phyloP scores from a whole-genome alignment of 164 flowering plant genomes.

The Paratinospora sagittata region DNA sequence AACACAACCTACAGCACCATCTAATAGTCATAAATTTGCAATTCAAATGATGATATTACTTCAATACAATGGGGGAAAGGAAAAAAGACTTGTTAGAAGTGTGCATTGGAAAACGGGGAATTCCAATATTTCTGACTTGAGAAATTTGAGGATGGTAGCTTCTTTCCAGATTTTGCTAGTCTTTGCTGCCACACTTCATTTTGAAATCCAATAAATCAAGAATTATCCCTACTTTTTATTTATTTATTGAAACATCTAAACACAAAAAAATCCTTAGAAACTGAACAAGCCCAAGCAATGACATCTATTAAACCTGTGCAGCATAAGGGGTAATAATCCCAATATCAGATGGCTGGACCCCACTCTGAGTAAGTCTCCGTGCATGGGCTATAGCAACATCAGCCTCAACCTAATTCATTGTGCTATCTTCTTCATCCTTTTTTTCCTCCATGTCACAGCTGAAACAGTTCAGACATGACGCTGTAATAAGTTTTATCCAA shows the following conservation, averaged over 20 bases:
- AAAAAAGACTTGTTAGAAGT: not conserved
- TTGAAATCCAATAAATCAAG: constrained; percentile 32
- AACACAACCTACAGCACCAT: constrained; percentile 62
- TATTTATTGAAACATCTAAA: not conserved
- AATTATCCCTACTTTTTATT: not conserved
- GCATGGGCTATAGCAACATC: constrained; percentile 92
- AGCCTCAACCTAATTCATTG: constrained; percentile 98
- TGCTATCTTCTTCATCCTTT: constrained; percentile 98
- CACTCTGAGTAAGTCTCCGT: constrained; percentile 73
- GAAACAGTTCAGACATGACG: constrained; percentile 12
- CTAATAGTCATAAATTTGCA: not conserved
- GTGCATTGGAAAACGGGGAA: not conserved
- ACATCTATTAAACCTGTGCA: constrained; percentile 61
- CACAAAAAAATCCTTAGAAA: not conserved
- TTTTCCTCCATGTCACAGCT: constrained; percentile 99
- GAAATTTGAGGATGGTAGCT: not conserved
- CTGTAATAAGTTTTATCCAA: not conserved
- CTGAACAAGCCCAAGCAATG: not conserved
- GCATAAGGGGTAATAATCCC: constrained; percentile 96
- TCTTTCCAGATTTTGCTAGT: not conserved
- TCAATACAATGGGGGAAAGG: not conserved
- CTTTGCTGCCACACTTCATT: not conserved
- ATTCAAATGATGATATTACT: not conserved
- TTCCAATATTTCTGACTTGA: not conserved
- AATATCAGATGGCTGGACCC: constrained; percentile 78